Base-by-base conservation (phyloP, 257 asterid species). In the Buddleja alternifolia region DNA sequence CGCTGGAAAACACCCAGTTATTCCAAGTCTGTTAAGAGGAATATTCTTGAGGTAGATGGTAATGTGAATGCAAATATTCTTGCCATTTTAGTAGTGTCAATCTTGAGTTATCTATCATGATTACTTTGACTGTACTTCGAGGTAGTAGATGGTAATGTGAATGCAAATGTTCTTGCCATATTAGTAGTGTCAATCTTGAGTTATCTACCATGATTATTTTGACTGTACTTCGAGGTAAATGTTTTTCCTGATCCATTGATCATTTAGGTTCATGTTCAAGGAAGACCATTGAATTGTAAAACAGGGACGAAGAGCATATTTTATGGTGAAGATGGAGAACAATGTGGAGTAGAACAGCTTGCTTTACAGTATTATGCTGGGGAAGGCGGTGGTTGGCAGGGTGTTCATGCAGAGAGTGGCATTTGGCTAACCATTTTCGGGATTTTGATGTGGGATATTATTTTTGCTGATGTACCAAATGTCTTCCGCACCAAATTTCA, bases 341-440 rank as follows among this genome's bases (percentile, higher is more conserved):
- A 77, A 32, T 93, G 99, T 57, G 88, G 96, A 74, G 96, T 93
- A 24, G 99, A 93, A 74, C 84, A 93, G 67, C 94, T 93, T 73
- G 99, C 99, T 20, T 75, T 90, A 68, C 86, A 90, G 79, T 88
- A 90, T 80, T 90, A 93, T 79, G 86, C 92, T 62, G 96, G 96
- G 63, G 98, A 81, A 74, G 97, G 96, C 75, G 97, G 95, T 67
- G 84, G 85, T 52, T 92, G 98, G 98, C 85, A 77, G 36, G 96
- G 98, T 74, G 92, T 89, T 56, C 98, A 92, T 71, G 42, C 98
- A 4, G 98, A 92, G 82, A 87, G 96, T 74, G 98, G 97, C 71
- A 90, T 93, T 81, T 93, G 97, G 99, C 83, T 84, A 73, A 93
- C 97, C 69, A 76, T 93, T 63, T 90, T 93, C 10, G 96, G 96